Percentiles rank a stretch among this genome's conserved stretches.
These are phyloP conservation scores for Thalassiosira mediterranea DNA, from an alignment of 352 stramenopile species.

Conservation along the genomic window DNA sequence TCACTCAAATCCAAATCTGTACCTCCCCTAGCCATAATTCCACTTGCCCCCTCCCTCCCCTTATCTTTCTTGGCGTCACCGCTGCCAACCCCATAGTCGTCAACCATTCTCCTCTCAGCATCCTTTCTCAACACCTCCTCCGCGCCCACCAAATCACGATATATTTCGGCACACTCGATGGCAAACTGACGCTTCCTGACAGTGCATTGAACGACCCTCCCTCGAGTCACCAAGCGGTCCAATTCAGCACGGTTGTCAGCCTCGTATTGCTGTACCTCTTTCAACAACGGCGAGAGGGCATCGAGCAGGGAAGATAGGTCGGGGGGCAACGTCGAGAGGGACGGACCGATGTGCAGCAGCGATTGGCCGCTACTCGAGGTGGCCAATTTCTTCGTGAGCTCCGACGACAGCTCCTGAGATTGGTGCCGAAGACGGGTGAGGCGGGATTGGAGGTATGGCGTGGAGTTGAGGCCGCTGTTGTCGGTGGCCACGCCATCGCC, in stretches of 20 bases:
- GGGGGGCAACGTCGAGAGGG: constrained; percentile 67
- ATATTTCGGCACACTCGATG: constrained; percentile 66
- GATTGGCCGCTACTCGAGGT: constrained; percentile 77
- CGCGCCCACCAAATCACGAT: constrained; percentile 66
- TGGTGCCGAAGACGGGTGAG: constrained; percentile 21
- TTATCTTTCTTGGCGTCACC: background rate
- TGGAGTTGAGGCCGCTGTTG: constrained; percentile 8
- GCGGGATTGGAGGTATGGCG: constrained; percentile 38
- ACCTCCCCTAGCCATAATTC: background rate
- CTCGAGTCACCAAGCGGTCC: constrained; percentile 51
- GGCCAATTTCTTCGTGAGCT: constrained; percentile 74
- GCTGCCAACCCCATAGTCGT: background rate
- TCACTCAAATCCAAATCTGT: constrained; percentile 7
- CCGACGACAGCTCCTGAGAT: constrained; percentile 40
- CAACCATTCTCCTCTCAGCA: constrained; percentile 21
- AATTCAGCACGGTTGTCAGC: constrained; percentile 54
- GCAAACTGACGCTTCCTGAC: constrained; percentile 51
- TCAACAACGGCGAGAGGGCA: constrained; percentile 66
- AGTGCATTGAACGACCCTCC: constrained; percentile 50
- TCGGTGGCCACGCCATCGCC: background rate
- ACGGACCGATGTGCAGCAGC: constrained; percentile 78
- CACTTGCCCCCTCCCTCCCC: background rate
- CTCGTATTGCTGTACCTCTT: constrained; percentile 60
- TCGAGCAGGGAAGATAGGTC: constrained; percentile 74
- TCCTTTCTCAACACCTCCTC: constrained; percentile 59